Percentiles rank a stretch among this genome's conserved stretches.
Conservation (phyloP, 352 stramenopile genomes). For the Phytophthora fragariae region DNA sequence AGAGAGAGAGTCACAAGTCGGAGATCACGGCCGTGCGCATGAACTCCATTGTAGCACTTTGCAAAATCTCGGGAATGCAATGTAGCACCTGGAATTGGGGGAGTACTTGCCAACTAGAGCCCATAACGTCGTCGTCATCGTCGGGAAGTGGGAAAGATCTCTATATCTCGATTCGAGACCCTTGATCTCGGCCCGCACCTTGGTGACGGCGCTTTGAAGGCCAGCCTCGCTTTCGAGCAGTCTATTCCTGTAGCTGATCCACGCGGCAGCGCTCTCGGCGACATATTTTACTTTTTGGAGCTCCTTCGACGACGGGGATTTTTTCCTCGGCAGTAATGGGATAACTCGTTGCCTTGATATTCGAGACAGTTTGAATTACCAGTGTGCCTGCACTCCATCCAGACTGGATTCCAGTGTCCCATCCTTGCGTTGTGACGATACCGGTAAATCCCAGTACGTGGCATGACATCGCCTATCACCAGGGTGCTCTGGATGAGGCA, state of each 20-base stretch:
- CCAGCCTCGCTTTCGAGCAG: neutral
- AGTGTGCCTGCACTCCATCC: no score
- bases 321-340: no score
- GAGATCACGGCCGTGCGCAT: no score
- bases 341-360: no score
- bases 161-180: neutral
- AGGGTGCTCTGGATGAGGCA: no score
- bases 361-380: no score
- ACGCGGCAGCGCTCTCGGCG: neutral
- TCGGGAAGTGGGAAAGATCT: neutral
- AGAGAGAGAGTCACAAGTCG: no score
- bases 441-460: no score
- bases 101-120: neutral
- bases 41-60: no score
- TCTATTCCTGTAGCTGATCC: neutral
- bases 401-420: no score
- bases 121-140: neutral
- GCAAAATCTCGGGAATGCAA: neutral
- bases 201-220: neutral
- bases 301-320: neutral
- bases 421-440: no score
- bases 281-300: neutral
- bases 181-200: neutral
- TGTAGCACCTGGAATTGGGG: neutral
- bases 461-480: no score